Evolutionary conservation across 345 rosid species (phyloP), one percentile per base, ranked within the genome.

Genomic region (Ceriops decandra): DNA sequence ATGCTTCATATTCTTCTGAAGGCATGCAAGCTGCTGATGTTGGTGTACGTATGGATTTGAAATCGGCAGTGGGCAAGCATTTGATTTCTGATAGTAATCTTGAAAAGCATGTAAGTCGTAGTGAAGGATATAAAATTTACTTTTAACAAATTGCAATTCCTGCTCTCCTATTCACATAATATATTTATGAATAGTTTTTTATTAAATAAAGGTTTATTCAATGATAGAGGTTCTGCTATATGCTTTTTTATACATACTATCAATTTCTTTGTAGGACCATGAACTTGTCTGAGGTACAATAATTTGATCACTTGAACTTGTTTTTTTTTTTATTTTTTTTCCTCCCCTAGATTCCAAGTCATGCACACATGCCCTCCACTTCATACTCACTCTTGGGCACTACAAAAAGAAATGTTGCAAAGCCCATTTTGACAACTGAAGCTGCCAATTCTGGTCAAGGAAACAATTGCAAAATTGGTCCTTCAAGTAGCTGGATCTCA

Each of bases 401-500:
- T 56, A 78, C 97, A 60, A 89, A 81, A 75, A 86, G 89, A 82
- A 85, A 80, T 71, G 75, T 77, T 1, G 60, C 85, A 56, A 86
- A 84, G 57, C 78, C 85, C 26, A 72, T 68, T 31, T 71, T 74
- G 33, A 84, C 89, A 19, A 38, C 84, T 9, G 97, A 86, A 76
- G 69, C 87, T 73, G 79, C 85, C 28, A 85, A 79, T 71, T 68
- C 87, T 62, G 80, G 85, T 60, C 85, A 81, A 49, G 95, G 77
- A 27, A 77, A 66, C 64, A 75, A 82, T 62, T 82, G 75, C 35
- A 83, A 82, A 82, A 75, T 85, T 27, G 87, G 89, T 46, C 82
- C 88, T 57, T 86, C 89, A 22, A 76, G 82, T 59, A 84, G 91
- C 69, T 86, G 95, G 95, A 88, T 84, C 73, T 85, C 91, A 38